These are phyloP conservation scores for Penicillium bovifimosum DNA, from an alignment of 495 filamentous ascomycete species.

Conservation along the genomic window DNA sequence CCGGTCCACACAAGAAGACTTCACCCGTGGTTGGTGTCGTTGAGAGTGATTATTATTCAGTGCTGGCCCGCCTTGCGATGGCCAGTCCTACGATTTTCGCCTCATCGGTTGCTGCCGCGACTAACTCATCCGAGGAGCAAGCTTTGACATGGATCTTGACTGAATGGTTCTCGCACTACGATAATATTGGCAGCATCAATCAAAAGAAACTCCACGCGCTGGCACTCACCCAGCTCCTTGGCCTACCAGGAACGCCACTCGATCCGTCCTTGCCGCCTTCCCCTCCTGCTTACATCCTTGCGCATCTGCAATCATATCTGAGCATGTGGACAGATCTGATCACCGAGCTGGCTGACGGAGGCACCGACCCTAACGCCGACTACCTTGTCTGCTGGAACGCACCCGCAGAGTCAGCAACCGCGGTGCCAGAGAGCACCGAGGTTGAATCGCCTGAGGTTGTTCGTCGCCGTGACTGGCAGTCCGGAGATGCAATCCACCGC, in stretches of 20 bases:
- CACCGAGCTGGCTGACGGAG: slow-evolving; percentile 51
- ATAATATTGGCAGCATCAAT: slow-evolving; percentile 67
- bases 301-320: slow-evolving; percentile 58
- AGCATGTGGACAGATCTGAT: slow-evolving; percentile 67
- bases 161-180: slow-evolving; percentile 87
- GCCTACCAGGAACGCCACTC: slow-evolving; percentile 50
- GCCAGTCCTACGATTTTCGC: slow-evolving; percentile 61
- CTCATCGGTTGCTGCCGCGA: slow-evolving; percentile 43
- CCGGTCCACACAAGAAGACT: slow-evolving; percentile 63
- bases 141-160: slow-evolving; percentile 65
- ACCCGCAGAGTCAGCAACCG: slow-evolving; percentile 21
- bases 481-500: slow-evolving; percentile 63
- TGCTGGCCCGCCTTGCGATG: slow-evolving; percentile 76
- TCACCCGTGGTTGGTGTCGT: slow-evolving; percentile 60
- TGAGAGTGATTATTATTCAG: slow-evolving; percentile 74
- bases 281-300: slow-evolving; percentile 49
- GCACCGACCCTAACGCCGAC: slow-evolving; percentile 37
- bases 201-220: slow-evolving; percentile 78
- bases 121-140: slow-evolving; percentile 39
- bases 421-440: slow-evolving; percentile 26
- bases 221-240: slow-evolving; percentile 73
- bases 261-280: slow-evolving; percentile 21
- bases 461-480: slow-evolving; percentile 49
- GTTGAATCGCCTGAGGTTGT: slow-evolving; percentile 62
- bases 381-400: slow-evolving; percentile 52